Evolutionary conservation across 805 yeast species (phyloP).

Genomic region (Saccharomycopsis guyanensis): DNA sequence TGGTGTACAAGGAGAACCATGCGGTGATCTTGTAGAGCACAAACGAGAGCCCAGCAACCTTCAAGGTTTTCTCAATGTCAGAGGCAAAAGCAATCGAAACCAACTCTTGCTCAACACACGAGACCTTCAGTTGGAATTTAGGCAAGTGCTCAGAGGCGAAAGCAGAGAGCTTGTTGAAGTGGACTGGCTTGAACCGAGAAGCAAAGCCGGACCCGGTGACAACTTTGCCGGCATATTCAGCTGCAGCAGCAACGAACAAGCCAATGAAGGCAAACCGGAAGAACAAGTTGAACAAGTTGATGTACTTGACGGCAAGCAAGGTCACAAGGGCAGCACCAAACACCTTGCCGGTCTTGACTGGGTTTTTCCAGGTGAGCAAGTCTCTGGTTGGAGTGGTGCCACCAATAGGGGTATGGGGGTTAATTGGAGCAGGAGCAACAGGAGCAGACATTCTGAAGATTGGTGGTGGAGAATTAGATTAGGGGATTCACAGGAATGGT

Average conservation of each 20-base stretch:
- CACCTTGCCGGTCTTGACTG: conserved; percentile 68
- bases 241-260: conserved; percentile 57
- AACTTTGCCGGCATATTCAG: conserved; percentile 68
- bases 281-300: conserved; percentile 54
- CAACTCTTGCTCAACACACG: conserved; percentile 42
- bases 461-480: too few relatives aligned
- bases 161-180: conserved; percentile 32
- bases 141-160: conserved; percentile 36
- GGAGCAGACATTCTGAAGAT: conserved; percentile 9
- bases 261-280: conserved; percentile 54
- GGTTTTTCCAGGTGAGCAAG: conserved; percentile 68
- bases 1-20: conserved; percentile 63
- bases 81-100: conserved; percentile 59
- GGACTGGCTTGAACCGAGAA: conserved; percentile 64
- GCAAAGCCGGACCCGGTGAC: conserved; percentile 75
- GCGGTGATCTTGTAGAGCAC: conserved; percentile 65
- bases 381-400: conserved; percentile 17
- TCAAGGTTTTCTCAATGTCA: conserved; percentile 64
- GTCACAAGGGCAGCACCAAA: conserved; percentile 54
- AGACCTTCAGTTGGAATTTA: conserved; percentile 37
- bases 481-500: too few relatives aligned
- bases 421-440: not conserved
- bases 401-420: not conserved
- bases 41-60: conserved; percentile 62
- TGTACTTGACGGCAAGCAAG: conserved; percentile 50